phyloP scores from a whole-genome alignment of 768 basidiomycete species.

The Goffeauzyma gilvescens region DNA sequence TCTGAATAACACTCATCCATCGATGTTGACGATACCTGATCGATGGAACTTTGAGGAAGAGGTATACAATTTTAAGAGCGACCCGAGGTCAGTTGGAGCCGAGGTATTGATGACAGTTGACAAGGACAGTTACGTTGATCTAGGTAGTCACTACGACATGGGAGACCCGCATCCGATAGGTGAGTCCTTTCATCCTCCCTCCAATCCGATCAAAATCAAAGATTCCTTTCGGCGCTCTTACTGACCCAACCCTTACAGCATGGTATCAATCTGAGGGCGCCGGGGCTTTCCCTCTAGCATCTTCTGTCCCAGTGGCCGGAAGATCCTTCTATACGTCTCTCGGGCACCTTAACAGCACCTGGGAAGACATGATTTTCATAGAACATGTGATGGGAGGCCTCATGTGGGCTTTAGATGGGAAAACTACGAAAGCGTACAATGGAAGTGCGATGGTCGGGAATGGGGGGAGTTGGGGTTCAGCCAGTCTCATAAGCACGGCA shows the following conservation, averaged over 20 bases:
- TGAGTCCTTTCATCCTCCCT: slow-evolving; percentile 23
- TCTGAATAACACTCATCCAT: slow-evolving; percentile 43
- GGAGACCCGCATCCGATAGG: slow-evolving; percentile 64
- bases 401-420: slow-evolving; percentile 50
- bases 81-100: slow-evolving; percentile 48
- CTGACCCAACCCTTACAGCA: slow-evolving; percentile 35
- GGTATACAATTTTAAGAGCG: slow-evolving; percentile 50
- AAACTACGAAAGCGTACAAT: slow-evolving; percentile 53
- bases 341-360: slow-evolving; percentile 56
- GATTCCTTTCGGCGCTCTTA: no score
- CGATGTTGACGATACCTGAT: slow-evolving; percentile 38
- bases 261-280: slow-evolving; percentile 67
- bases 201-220: no score
- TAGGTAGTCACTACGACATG: slow-evolving; percentile 39
- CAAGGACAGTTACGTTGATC: slow-evolving; percentile 44
- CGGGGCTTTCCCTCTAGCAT: slow-evolving; percentile 37
- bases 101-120: slow-evolving; percentile 46
- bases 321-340: slow-evolving; percentile 70
- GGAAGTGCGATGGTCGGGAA: slow-evolving; percentile 45
- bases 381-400: slow-evolving; percentile 58
- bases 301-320: slow-evolving; percentile 38
- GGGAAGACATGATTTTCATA: slow-evolving; percentile 48
- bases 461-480: no score
- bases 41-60: slow-evolving; percentile 33
- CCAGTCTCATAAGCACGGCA: no score